Conservation (phyloP, 2,329 filamentous ascomycete species). For the Monilinia aucupariae region DNA sequence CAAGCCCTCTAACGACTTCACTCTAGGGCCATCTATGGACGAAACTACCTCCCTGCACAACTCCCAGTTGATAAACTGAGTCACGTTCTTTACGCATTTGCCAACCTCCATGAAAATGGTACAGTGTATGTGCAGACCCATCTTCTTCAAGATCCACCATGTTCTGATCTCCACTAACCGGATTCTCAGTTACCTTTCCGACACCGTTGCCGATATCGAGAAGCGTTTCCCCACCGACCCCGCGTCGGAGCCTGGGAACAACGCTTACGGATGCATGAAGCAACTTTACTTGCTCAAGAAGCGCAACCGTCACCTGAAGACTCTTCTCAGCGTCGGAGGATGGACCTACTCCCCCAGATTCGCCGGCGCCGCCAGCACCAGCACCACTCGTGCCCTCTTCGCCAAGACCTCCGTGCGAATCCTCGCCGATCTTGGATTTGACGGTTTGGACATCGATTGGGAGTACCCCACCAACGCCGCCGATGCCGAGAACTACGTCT, state of each 20-base stretch:
- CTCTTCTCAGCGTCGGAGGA: constrained; percentile 75
- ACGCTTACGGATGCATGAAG: constrained; percentile 76
- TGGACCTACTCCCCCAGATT: constrained; percentile 83
- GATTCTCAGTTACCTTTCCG: constrained; percentile 51
- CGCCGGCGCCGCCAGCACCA: constrained; percentile 58
- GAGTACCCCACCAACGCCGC: constrained; percentile 27
- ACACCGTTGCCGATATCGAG: constrained; percentile 67
- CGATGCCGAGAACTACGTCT: constrained; percentile 33
- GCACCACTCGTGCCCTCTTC: constrained; percentile 57
- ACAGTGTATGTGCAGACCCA: constrained; percentile 50
- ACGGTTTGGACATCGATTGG: constrained; percentile 42
- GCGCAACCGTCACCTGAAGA: constrained; percentile 68
- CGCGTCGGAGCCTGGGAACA: constrained; percentile 63
- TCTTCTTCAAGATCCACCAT: constrained; percentile 42
- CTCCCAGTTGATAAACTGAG: constrained; percentile 66
- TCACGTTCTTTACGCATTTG: constrained; percentile 76
- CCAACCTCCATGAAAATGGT: constrained; percentile 65
- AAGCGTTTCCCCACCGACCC: constrained; percentile 69
- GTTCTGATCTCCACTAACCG: constrained; percentile 35
- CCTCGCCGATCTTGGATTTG: constrained; percentile 66
- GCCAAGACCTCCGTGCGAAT: constrained; percentile 63
- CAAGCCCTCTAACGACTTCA: neutral
- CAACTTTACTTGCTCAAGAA: constrained; percentile 76
- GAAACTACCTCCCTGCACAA: constrained; percentile 40
- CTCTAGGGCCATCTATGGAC: neutral